Evolutionary conservation across 805 yeast genomes (phyloP).

Genomic region (Tetrapisispora iriomotensis): DNA sequence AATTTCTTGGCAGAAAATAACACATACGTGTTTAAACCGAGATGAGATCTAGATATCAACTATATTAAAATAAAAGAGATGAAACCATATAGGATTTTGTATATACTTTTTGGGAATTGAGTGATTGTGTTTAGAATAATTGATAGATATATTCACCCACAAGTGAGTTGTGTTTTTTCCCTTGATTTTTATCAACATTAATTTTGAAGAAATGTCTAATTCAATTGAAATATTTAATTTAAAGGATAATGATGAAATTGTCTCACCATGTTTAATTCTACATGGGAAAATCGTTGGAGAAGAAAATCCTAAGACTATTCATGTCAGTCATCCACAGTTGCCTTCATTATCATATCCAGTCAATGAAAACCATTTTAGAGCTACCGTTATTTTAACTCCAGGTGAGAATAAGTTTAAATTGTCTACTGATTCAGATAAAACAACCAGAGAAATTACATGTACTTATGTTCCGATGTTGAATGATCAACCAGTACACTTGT

Average conservation of each 20-base stretch:
- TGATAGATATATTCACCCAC: no score
- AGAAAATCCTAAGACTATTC: constrained; percentile 30
- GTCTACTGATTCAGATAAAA: constrained; percentile 34
- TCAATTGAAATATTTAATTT: constrained; percentile 28
- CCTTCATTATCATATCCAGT: constrained; percentile 70
- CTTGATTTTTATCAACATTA: no score
- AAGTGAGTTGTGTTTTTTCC: no score
- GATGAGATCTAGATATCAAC: no score
- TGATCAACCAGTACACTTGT: constrained; percentile 71
- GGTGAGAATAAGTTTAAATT: constrained; percentile 52
- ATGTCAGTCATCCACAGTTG: constrained; percentile 32
- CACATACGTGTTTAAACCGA: no score
- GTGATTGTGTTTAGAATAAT: no score
- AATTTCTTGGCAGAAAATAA: no score
- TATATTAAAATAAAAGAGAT: no score
- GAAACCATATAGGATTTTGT: no score
- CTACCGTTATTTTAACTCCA: constrained; percentile 57
- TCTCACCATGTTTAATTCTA: constrained; percentile 40
- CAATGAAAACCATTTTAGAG: constrained; percentile 62
- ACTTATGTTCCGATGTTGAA: constrained; percentile 46
- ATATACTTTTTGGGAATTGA: no score
- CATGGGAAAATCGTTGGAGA: constrained; percentile 34
- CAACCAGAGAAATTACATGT: constrained; percentile 26
- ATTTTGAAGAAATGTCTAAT: constrained; percentile 3
- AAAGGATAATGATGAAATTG: constrained; percentile 29